Conservation (phyloP, 306 rosid genomes). For the Aeschynomene evenia region DNA sequence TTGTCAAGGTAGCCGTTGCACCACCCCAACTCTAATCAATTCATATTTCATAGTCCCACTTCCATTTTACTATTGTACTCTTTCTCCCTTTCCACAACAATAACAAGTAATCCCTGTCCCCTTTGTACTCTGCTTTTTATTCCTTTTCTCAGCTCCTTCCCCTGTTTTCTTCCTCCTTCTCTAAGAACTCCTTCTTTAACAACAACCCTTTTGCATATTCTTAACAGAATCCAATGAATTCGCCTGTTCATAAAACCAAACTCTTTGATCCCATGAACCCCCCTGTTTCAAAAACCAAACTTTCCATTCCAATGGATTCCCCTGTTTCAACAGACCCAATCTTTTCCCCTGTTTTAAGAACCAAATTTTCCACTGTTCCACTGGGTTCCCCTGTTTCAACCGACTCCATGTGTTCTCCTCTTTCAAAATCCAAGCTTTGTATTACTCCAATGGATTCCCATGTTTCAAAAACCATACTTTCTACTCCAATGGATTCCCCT, state of each 20-base stretch:
- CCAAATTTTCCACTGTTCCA: neutral
- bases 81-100: neutral
- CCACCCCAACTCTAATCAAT: conserved; percentile 1
- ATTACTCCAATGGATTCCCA: conserved; percentile 27
- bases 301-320: conserved; percentile 9
- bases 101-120: conserved; percentile 41
- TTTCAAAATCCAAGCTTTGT: neutral
- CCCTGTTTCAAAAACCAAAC: conserved; percentile 27
- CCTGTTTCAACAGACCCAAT: no score
- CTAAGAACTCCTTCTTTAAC: neutral
- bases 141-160: conserved; percentile 12
- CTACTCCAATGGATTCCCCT: neutral
- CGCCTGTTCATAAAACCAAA: conserved; percentile 19
- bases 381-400: neutral
- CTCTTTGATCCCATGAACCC: neutral
- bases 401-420: no score
- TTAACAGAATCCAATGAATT: conserved; percentile 21
- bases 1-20: conserved; percentile 66
- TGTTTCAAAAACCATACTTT: conserved; percentile 23
- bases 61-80: neutral
- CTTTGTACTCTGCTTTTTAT: neutral
- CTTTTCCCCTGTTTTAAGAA: neutral
- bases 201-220: neutral
- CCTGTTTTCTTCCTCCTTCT: neutral
- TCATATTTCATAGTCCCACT: neutral